Conservation (phyloP, 2,329 filamentous ascomycete species). For the Fusarium pininemorale region DNA sequence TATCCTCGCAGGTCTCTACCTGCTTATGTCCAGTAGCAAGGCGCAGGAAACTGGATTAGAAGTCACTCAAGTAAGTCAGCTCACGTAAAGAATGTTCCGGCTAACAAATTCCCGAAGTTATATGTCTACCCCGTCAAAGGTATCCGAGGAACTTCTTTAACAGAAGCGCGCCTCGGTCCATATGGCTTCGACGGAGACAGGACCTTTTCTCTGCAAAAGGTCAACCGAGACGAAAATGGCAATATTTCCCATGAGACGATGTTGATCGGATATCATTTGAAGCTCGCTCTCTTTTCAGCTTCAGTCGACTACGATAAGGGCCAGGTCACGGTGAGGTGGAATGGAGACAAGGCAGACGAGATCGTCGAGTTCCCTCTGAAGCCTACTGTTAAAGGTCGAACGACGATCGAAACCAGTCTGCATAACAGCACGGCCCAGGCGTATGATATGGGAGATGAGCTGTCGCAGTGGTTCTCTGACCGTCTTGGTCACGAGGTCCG, state of each 20-base stretch:
- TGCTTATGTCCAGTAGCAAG: not conserved
- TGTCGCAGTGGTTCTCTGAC: slow-evolving; percentile 33
- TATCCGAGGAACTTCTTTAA: slow-evolving; percentile 23
- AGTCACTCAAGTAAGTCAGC: slow-evolving; percentile 22
- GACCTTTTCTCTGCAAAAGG: slow-evolving; percentile 37
- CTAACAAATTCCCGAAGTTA: slow-evolving; percentile 10
- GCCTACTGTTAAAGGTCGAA: not conserved
- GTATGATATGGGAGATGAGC: slow-evolving; percentile 35
- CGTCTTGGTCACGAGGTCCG: slow-evolving; percentile 25
- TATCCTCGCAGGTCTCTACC: not conserved
- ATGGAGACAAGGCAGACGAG: not conserved
- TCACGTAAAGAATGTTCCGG: accelerated
- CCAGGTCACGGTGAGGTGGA: not conserved
- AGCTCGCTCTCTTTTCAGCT: slow-evolving; percentile 27
- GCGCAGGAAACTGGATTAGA: slow-evolving; percentile 3
- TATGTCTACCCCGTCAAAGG: slow-evolving; percentile 39
- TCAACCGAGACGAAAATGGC: not conserved
- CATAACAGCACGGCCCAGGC: slow-evolving; percentile 30
- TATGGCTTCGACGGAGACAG: slow-evolving; percentile 36
- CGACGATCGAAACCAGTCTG: slow-evolving; percentile 12
- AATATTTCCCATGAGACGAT: slow-evolving; percentile 27
- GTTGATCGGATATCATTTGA: slow-evolving; percentile 36
- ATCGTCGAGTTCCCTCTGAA: slow-evolving; percentile 25
- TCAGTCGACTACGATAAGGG: slow-evolving; percentile 7
- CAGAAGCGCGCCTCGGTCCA: slow-evolving; percentile 9